These are phyloP conservation scores for Meyerozyma sp. DNA, from an alignment of 1,139 yeast species.

Conservation along the genomic window DNA sequence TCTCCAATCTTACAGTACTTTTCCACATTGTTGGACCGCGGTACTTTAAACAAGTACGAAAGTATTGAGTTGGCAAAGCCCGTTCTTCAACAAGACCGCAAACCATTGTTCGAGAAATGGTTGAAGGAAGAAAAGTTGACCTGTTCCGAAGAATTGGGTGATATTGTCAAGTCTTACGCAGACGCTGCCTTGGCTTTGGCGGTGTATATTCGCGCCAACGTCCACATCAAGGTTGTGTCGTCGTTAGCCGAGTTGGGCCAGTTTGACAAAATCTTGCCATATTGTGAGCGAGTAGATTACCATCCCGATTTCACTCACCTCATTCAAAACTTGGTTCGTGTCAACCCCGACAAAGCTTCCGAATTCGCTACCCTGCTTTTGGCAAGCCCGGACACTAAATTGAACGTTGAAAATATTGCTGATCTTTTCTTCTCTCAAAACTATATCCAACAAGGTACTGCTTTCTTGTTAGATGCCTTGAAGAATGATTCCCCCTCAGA, in stretches of 20 bases:
- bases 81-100: conserved; percentile 91
- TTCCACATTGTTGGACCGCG: conserved; percentile 87
- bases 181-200: conserved; percentile 86
- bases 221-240: conserved; percentile 86
- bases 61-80: conserved; percentile 94
- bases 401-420: conserved; percentile 82
- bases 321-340: conserved; percentile 85
- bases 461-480: conserved; percentile 93
- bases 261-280: conserved; percentile 92
- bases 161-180: conserved; percentile 76
- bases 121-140: conserved; percentile 91
- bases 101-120: conserved; percentile 94
- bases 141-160: conserved; percentile 95
- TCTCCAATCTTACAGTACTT: conserved; percentile 94
- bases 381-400: conserved; percentile 53
- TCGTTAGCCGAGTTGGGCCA: conserved; percentile 94
- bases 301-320: conserved; percentile 87
- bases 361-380: conserved; percentile 91
- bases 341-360: conserved; percentile 96
- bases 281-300: conserved; percentile 83
- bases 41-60: conserved; percentile 88
- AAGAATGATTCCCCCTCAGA: conserved; percentile 93
- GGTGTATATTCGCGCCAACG: conserved; percentile 80
- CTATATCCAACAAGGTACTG: conserved; percentile 96
- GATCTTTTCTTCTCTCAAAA: conserved; percentile 95